These are phyloP conservation scores for Phytophthora pini DNA, from an alignment of 352 stramenopile genomes.

Conservation along the genomic window DNA sequence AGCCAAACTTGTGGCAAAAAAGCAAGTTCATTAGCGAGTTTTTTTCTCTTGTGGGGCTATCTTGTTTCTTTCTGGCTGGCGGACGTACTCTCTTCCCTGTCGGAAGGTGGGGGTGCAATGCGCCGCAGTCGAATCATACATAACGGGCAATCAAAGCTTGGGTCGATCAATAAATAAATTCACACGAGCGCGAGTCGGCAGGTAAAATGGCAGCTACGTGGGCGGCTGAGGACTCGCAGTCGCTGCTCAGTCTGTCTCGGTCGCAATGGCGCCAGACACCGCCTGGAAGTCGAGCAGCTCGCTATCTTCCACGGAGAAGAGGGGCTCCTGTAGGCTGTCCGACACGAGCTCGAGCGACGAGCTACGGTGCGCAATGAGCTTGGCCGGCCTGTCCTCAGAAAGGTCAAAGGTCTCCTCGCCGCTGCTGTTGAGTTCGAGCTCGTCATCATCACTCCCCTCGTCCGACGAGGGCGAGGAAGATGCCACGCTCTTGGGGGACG, in stretches of 20 bases:
- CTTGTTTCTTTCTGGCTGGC: conserved; percentile 28
- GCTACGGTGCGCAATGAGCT: conserved; percentile 38
- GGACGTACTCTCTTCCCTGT: conserved; percentile 17
- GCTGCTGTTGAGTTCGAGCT: conserved; percentile 39
- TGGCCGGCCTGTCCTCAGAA: conserved; percentile 35
- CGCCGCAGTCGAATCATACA: conserved; percentile 46
- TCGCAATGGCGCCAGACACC: conserved; percentile 16
- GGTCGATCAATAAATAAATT: conserved; percentile 58
- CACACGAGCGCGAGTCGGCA: conserved; percentile 31
- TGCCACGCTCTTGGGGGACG: conserved; percentile 69
- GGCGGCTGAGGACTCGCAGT: background rate
- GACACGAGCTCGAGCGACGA: conserved; percentile 72
- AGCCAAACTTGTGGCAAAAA: conserved; percentile 12
- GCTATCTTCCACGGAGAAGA: conserved; percentile 72
- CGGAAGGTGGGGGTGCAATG: conserved; percentile 5
- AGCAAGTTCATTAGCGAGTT: conserved; percentile 46
- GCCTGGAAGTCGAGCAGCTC: conserved; percentile 71
- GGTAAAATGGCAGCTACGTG: conserved; percentile 16
- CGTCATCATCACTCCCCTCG: conserved; percentile 54
- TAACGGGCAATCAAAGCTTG: conserved; percentile 44
- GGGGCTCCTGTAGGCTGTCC: conserved; percentile 78
- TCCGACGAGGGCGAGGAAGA: conserved; percentile 56
- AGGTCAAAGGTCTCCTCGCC: conserved; percentile 49
- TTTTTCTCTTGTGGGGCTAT: conserved; percentile 26
- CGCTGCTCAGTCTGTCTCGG: conserved; percentile 36